Evolutionary conservation across 306 rosid genomes (phyloP), one percentile per base, ranked within the genome.

Genomic region (Vigna radiata): DNA sequence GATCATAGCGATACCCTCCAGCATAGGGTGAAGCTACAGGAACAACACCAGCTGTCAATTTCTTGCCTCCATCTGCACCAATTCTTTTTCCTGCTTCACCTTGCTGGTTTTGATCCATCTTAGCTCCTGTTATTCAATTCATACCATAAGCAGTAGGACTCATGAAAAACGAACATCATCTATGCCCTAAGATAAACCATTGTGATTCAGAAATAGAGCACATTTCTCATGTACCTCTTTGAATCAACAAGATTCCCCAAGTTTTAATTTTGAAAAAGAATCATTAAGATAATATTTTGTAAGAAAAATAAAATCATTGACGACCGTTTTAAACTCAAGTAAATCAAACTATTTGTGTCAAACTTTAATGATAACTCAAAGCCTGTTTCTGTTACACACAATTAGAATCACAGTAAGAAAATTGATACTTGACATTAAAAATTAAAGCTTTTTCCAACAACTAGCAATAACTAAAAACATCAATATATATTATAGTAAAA

Each of bases 31-130:
- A 76, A 17, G 85, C 46, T 16, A 68, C 60, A 17, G 85, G 63
- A 49, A 72, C 65, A 49, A 72, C 65, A 49, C 86, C 86, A 29
- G 71, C 56, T 0, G 73, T 39, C 52, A 82, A 85, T n/a, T 79
- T 83, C 36, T 37, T 36, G 49, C 55, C 77, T 49, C 73, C 82
- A 39, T 84, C 77, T 80, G 5, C 29, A 50, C 74, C 75, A 4
- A 72, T 41, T 54, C 65, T 76, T 60, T 3, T 43, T 11, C 15
- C n/a, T 79, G 63, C 69, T 13, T 75, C 79, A 3, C 84, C 81
- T 10, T 73, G 83, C 44, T 86, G 84, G 70, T 83, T 86, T 67
- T 81, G 88, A 77, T 88, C 92, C 95, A 90, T 88, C 0, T 7
- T 47, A 47, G 1, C 55, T 75, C 63, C 19, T 61, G 14, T 53